Conservation (phyloP, 2,329 filamentous ascomycete genomes). For the Dryadomyces quercus-mongolicae region DNA sequence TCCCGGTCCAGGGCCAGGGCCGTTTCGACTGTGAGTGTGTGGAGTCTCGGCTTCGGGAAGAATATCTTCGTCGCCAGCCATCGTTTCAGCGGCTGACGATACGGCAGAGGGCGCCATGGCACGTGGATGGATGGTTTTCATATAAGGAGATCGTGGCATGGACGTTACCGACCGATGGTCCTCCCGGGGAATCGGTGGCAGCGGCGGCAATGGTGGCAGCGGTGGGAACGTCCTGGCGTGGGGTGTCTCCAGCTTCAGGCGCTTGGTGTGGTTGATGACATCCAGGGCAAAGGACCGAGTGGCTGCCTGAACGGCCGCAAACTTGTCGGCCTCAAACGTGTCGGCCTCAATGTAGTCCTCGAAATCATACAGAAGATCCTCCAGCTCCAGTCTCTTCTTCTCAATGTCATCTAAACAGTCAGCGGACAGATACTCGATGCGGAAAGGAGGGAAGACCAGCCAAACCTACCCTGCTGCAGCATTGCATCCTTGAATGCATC, state of each 20-base stretch:
- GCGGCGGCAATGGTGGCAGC: constrained; percentile 16
- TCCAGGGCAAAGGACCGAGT: constrained; percentile 28
- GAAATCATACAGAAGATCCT: constrained; percentile 30
- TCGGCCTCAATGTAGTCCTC: constrained; percentile 28
- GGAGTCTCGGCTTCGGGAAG: background rate
- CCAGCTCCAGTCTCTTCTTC: constrained; percentile 19
- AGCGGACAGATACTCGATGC: background rate
- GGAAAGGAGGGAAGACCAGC: too few species aligned
- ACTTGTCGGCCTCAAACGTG: constrained; percentile 23
- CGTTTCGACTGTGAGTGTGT: too few species aligned
- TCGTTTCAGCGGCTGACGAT: background rate
- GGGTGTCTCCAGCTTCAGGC: constrained; percentile 18
- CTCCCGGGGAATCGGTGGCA: constrained; percentile 3
- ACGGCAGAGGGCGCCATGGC: background rate
- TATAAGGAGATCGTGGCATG: background rate
- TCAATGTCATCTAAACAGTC: constrained; percentile 17
- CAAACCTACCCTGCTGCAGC: constrained; percentile 20
- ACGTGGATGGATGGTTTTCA: constrained; percentile 5
- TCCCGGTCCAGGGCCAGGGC: too few species aligned
- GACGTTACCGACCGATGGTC: constrained; percentile 5
- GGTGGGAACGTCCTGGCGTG: constrained; percentile 14
- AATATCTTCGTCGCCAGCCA: constrained; percentile 4
- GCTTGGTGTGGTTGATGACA: constrained; percentile 23
- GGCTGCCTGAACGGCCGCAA: constrained; percentile 24
- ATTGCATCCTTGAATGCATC: constrained; percentile 23